Evolutionary conservation across 2,329 filamentous ascomycete species (phyloP).

Genomic region (Diaporthe sp.): DNA sequence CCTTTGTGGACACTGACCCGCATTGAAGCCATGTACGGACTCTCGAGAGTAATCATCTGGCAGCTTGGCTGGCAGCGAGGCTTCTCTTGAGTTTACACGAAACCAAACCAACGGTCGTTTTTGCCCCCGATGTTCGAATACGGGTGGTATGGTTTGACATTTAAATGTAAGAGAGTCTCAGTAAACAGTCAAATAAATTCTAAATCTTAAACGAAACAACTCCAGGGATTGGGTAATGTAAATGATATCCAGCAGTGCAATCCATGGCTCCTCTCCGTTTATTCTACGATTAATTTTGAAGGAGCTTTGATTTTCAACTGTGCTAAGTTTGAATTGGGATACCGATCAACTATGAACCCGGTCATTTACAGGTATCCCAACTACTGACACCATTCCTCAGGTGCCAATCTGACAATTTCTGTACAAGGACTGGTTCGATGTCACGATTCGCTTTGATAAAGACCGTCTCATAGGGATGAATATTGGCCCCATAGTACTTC

Average conservation of each 20-base stretch:
- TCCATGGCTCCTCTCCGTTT: not conserved
- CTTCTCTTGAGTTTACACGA: too few species aligned
- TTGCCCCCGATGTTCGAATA: too few species aligned
- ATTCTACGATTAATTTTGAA: not conserved
- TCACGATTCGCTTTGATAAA: slow-evolving; percentile 30
- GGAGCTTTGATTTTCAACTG: not conserved
- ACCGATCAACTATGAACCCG: not conserved
- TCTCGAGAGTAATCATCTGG: too few species aligned
- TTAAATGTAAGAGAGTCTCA: too few species aligned
- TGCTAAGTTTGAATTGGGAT: not conserved
- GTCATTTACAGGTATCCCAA: slow-evolving; percentile 28
- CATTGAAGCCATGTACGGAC: too few species aligned
- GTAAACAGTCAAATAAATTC: too few species aligned
- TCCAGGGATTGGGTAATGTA: too few species aligned
- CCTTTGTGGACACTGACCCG: too few species aligned
- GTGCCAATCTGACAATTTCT: slow-evolving; percentile 28
- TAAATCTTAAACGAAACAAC: too few species aligned
- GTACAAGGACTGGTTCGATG: slow-evolving; percentile 5
- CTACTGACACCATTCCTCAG: not conserved
- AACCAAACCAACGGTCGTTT: too few species aligned
- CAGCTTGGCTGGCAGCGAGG: too few species aligned
- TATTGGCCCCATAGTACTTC: slow-evolving; percentile 28
- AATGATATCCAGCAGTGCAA: not conserved
- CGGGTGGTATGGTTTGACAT: too few species aligned
- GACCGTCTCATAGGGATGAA: slow-evolving; percentile 31